Evolutionary conservation across 1,284 basidiomycete species (phyloP), one percentile per base, ranked within the genome.

Genomic region (Pascua guehoae): DNA sequence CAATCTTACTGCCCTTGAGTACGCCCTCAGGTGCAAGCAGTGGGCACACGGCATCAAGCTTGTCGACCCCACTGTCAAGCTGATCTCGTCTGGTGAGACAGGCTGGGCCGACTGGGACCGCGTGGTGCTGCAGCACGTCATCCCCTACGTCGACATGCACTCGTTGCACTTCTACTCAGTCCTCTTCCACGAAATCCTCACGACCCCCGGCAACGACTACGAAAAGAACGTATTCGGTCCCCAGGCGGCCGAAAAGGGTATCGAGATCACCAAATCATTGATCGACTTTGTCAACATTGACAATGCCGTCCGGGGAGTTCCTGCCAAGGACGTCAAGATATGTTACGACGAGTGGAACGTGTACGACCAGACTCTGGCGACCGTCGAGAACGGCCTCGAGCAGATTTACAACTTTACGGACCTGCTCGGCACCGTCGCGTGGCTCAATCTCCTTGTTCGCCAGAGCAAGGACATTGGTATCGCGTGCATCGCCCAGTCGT

Each of bases 381-480:
- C 66, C 39, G 71, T 68, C 2, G 63, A 66, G 4, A 81, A 82
- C 47, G 84, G 85, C 0, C 78, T 85, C 0, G 83, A 86, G 65
- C 84, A 79, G 67, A 62, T 79, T 77, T 86, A 86, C 69, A 83
- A 84, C 62, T 78, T 84, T 39, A 83, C 83, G 5, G 85, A 86
- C 68, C 83, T 84, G 50, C 78, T 86, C 1, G 84, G 83, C 62
- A 77, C 77, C 66, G 81, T 82, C 5, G 79, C 83, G 1, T 87
- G 85, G 84, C 71, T 87, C 60, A 85, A 86, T 67, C 79, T 85
- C 12, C 83, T 86, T 57, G 80, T 86, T 15, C 78, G 85, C 16
- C 84, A 86, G 56, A 81, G 81, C 8, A 81, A 84, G 63, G 76
- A 84, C 32, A 81, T 85, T 47, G 81, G 82, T 54, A 82, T 85